Base-by-base conservation (phyloP, 2,329 filamentous ascomycete species). In the Tolypocladium inflatum region DNA sequence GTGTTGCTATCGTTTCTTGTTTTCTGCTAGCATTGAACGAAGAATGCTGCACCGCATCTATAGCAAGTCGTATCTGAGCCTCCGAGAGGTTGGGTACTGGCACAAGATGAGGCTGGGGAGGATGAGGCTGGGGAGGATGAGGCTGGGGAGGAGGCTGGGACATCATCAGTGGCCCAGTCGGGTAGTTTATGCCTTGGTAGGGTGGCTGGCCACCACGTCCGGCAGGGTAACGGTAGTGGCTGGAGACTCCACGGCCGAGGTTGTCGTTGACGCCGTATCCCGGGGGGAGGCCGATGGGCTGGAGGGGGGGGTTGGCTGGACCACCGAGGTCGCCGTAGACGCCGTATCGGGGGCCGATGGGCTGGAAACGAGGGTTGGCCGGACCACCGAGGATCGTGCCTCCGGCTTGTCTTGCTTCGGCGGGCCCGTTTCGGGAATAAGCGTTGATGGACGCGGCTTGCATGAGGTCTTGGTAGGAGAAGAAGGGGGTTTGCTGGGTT, bases 51-150 rank as follows among this genome's bases (percentile, higher is more conserved):
- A 91, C 69, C 0, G 81, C 79, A 57, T 83, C 78, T 19, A 91
- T 73, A 78, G 90, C 87, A 23, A 80, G 73, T 57, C 80, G 77
- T 19, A 91, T 76, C 65, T 89, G 80, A 3, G 78, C 80, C 61
- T 88, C 82, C 3, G 83, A 57, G 7, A 26, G 33, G 17, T 15
- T 26, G 55, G 10, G 30, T 52, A 15, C n/a, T 21, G 33, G 21
- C 15, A 38, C n/a, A n/a, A n/a, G n/a, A n/a, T n/a, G n/a, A n/a
- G n/a, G 19, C 11, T 3, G n/a, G 23, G n/a, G 35, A 13, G n/a
- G n/a, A n/a, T n/a, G 21, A 23, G 33, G 8, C 10, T n/a, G 19
- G 30, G n/a, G n/a, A n/a, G n/a, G n/a, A n/a, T n/a, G n/a, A n/a
- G n/a, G 19, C 11, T 3, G n/a, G 23, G n/a, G 35, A 13, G n/a